Evolutionary conservation across 352 stramenopile species (phyloP).

Genomic region (Phytophthora europaea): DNA sequence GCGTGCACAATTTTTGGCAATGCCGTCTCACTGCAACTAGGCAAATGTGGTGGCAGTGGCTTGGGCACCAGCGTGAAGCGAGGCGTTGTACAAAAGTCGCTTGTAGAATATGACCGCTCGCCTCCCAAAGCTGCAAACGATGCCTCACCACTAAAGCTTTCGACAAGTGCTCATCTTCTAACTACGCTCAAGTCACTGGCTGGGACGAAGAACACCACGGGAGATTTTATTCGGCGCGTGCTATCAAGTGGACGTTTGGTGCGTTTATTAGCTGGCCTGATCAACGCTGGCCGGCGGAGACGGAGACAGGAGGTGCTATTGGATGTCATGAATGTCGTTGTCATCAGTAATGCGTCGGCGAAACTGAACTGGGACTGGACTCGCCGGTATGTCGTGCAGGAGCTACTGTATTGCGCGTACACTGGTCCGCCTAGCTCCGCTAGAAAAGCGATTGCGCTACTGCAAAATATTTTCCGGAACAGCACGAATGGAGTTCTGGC

Average conservation of each 20-base stretch:
- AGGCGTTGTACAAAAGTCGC: slow-evolving; percentile 45
- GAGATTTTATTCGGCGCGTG: slow-evolving; percentile 52
- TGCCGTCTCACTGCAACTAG: slow-evolving; percentile 39
- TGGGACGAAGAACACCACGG: slow-evolving; percentile 29
- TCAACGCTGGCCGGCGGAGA: slow-evolving; percentile 35
- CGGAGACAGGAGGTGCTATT: slow-evolving; percentile 47
- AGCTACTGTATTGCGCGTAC: slow-evolving; percentile 60
- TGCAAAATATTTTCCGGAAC: slow-evolving; percentile 47
- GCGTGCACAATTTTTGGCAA: slow-evolving; percentile 43
- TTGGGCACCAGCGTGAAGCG: slow-evolving; percentile 31
- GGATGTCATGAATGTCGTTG: slow-evolving; percentile 47
- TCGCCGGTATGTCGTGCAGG: slow-evolving; percentile 55
- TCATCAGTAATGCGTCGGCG: slow-evolving; percentile 27
- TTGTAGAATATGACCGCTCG: slow-evolving; percentile 44
- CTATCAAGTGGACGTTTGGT: slow-evolving; percentile 48
- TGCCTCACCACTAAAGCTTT: slow-evolving; percentile 8
- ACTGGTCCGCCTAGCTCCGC: slow-evolving; percentile 20
- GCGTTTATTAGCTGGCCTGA: slow-evolving; percentile 41
- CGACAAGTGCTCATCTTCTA: slow-evolving; percentile 32
- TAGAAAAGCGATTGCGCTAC: slow-evolving; percentile 38
- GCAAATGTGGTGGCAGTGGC: slow-evolving; percentile 24
- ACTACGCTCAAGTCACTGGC: slow-evolving; percentile 35
- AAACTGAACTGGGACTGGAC: slow-evolving; percentile 44
- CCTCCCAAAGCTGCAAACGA: slow-evolving; percentile 11
- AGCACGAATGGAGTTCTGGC: slow-evolving; percentile 17